Base-by-base conservation (phyloP, 164 flowering plant species). In the Vitis cinerea region DNA sequence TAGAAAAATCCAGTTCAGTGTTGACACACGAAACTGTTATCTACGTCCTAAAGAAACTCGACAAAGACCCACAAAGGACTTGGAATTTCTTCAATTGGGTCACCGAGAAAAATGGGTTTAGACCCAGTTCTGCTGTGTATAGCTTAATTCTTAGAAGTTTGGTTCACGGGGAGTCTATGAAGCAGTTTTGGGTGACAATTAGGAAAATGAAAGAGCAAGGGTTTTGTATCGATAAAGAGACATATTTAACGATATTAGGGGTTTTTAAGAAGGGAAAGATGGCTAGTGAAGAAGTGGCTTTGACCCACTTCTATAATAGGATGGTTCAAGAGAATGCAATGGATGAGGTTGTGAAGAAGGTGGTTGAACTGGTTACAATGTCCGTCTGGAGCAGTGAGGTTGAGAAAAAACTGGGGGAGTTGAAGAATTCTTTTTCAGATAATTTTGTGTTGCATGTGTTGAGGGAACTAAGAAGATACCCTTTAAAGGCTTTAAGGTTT, bases 121-220 rank as follows among this genome's bases (percentile, higher is more conserved):
- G 61, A 49, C 84, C 90, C 3, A 90, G 85, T 59, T 76, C 78
- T 47, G 51, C 83, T 1, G 23, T 88, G 9, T 93, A 83, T 71
- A 77, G 85, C 68, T 54, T 89, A 13, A 63, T 93, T 83, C 83
- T 91, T 57, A 80, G 90, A 72, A 77, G 83, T 68, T 75, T 83
- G 55, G 86, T 75, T 65, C 69, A 65, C 27, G 80, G 79, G 74
- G 90, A 78, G 44, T 73, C 76, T 9, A 73, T 88, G 84, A 80
- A 87, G 74, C 77, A 74, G 48, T 93, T 96, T 76, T 93, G 98
- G 98, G 31, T 76, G 17, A 59, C 80, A 6, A 47, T 83, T 3
- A 70, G 75, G 74, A 81, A 82, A 70, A 86, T 96, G 91, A 74
- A 80, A 66, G 88, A 88, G 14, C 77, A 80, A 56, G 94, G 97